A percentile compares a stretch with the other conserved stretches of the same genome.
Conservation (phyloP, 257 asterid genomes). For the Craterostigma plantagineum region DNA sequence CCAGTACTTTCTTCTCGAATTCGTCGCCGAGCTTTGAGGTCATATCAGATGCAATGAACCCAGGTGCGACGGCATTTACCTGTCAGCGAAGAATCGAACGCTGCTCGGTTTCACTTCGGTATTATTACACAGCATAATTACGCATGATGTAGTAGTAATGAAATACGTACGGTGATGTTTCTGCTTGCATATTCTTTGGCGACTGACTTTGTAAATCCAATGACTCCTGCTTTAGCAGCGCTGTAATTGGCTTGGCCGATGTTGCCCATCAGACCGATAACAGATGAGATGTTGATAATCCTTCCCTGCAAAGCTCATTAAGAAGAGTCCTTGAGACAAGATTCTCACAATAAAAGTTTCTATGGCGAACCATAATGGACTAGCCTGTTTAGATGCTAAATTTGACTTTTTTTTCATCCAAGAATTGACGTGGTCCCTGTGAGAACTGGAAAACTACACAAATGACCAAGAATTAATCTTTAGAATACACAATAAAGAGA, state of each 20-base stretch:
- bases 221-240: slow-evolving; percentile 97
- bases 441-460: no score
- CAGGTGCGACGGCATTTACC: slow-evolving; percentile 97
- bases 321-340: neutral
- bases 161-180: slow-evolving; percentile 47
- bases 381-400: no score
- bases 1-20: slow-evolving; percentile 67
- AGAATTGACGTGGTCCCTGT: no score
- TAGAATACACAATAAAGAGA: neutral
- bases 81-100: slow-evolving; percentile 8
- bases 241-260: slow-evolving; percentile 92
- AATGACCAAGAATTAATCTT: no score
- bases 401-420: no score
- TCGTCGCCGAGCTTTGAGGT: slow-evolving; percentile 66
- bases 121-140: no score
- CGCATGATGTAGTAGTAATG: no score
- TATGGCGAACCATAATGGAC: neutral
- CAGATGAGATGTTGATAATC: slow-evolving; percentile 82
- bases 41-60: slow-evolving; percentile 91
- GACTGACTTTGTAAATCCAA: slow-evolving; percentile 83
- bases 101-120: no score
- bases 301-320: slow-evolving; percentile 50
- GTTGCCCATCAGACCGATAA: slow-evolving; percentile 92
- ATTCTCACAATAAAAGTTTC: neutral
- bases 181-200: slow-evolving; percentile 95